These are phyloP conservation scores for Knoxia roxburghii DNA, from an alignment of 257 asterid species.

Conservation along the genomic window DNA sequence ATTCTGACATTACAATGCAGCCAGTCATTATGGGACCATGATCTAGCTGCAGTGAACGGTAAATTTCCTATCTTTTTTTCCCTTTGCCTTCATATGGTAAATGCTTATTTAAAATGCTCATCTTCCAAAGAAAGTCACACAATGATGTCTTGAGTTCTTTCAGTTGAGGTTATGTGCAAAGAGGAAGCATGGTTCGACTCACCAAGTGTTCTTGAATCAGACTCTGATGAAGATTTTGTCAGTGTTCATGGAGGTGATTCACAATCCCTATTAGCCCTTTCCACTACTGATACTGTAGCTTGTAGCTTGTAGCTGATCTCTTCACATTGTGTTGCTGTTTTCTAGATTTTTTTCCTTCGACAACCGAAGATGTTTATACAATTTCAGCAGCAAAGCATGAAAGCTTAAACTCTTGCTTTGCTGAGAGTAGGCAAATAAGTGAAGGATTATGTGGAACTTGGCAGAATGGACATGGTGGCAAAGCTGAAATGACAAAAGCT, in stretches of 20 bases:
- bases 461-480: background rate
- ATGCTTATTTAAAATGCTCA: background rate
- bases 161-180: constrained; percentile 35
- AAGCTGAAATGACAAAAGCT: constrained; percentile 12
- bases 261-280: background rate
- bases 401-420: constrained; percentile 5
- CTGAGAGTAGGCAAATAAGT: constrained; percentile 9
- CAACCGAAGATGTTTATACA: constrained; percentile 17
- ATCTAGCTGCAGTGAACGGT: constrained; percentile 33
- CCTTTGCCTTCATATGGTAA: background rate
- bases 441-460: constrained; percentile 9
- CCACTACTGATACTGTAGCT: background rate
- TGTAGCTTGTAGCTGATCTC: background rate
- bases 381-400: constrained; percentile 21
- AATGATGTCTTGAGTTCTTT: background rate
- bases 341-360: constrained; percentile 41
- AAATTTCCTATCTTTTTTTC: constrained; percentile 12
- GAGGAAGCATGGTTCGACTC: constrained; percentile 91
- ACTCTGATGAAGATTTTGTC: constrained; percentile 73
- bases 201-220: constrained; percentile 59
- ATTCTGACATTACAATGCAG: constrained; percentile 21
- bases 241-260: constrained; percentile 57
- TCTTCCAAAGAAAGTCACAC: background rate
- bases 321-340: background rate
- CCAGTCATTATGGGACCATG: constrained; percentile 23